Conservation (phyloP, 1,284 basidiomycete species). For the Ustilago bromivora region DNA sequence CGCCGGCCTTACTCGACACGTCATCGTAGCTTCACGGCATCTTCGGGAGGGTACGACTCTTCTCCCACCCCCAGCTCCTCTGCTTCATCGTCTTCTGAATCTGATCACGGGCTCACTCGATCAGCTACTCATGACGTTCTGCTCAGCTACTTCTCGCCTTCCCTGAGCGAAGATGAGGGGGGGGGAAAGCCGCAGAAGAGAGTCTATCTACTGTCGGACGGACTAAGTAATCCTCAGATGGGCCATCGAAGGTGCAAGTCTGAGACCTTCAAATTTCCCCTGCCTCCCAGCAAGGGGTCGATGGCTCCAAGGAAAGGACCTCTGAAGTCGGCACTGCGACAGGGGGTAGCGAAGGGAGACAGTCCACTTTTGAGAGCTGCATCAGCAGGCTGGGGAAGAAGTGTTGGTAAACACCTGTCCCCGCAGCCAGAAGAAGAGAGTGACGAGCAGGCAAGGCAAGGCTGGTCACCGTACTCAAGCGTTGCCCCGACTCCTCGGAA, state of each 20-base stretch:
- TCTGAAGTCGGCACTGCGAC: constrained; percentile 31
- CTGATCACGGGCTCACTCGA: not conserved
- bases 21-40: constrained; percentile 10
- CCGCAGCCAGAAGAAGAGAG: constrained; percentile 15
- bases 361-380: not conserved
- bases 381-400: not conserved
- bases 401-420: not conserved
- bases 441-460: constrained; percentile 14
- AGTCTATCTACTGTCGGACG: constrained; percentile 36
- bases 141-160: constrained; percentile 30
- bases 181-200: constrained; percentile 2
- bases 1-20: constrained; percentile 32
- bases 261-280: constrained; percentile 40
- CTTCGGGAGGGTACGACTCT: constrained; percentile 18
- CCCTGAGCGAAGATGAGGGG: not conserved
- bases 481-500: constrained; percentile 31
- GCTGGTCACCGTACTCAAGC: constrained; percentile 42
- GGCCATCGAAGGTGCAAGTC: constrained; percentile 18
- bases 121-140: constrained; percentile 37
- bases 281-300: constrained; percentile 19
- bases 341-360: not conserved
- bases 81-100: constrained; percentile 10
- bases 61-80: constrained; percentile 22
- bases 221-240: constrained; percentile 15
- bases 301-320: not conserved